Base-by-base conservation (phyloP, 805 yeast genomes). In the Candida sphagnicola region DNA sequence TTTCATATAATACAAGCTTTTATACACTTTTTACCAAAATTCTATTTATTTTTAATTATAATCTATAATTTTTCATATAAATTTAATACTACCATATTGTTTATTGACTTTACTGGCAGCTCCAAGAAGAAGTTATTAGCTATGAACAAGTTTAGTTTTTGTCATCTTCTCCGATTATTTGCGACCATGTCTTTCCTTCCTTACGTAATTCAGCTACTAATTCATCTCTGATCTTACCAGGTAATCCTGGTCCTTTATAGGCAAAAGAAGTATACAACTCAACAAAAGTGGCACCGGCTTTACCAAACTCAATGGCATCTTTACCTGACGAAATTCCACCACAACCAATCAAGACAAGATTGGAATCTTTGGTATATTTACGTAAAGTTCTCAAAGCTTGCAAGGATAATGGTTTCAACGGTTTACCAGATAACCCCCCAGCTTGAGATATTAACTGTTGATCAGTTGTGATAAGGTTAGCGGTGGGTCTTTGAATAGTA, bases 391-490 rank as follows among this genome's bases (percentile, higher is more conserved):
- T 75, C 49, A 91, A 70, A 0, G 95, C 93, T 45, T 77, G 65
- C 42, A 91, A 66, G 2, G 96, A 71, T 37, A 78, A 69, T 34
- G 87, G 90, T 61, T 90, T 91, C 40, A 91, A 70, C 13, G 98
- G 98, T 41, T 76, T 75, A n/a, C 98, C 98, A 0, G 95, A 85
- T 28, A 91, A 74, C 1, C 98, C 98, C 42, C 98, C 98, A 3
- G 80, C 63, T 61, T 89, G 85, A 24, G 59, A 44, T 13, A 70
- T 62, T 28, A 82, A 60, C 5, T 41, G 38, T 2, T 57, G 47
- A 18, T 60, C 59, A 15, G 67, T 62, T 5, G 90, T 77, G 30
- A 73, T 67, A 51, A 90, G 67, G 3, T 57, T 48, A 1, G 67
- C 66, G 8, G 38, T 43, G 8, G 96, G 96, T 57, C 98, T 78